Percentiles rank a stretch among this genome's conserved stretches.
Evolutionary conservation across 371 early-diverging fungal species (phyloP).

Genomic region (Mortierella sp.): DNA sequence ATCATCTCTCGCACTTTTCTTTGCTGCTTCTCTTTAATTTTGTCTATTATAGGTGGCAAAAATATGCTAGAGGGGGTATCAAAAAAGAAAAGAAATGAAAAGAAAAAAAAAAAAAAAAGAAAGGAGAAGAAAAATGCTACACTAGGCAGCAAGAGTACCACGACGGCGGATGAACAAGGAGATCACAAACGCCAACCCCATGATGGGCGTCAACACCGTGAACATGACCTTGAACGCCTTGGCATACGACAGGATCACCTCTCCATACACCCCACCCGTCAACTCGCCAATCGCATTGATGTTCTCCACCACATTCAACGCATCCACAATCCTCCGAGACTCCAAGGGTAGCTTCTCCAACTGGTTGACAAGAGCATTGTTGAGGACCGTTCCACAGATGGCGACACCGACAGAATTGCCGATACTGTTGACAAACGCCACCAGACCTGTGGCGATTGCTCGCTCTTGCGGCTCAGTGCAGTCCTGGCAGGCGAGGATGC

Average conservation of each 20-base stretch:
- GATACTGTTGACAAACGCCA: slow-evolving; percentile 55
- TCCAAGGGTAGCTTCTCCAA: slow-evolving; percentile 25
- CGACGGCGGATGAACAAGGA: slow-evolving; percentile 42
- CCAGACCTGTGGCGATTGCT: slow-evolving; percentile 59
- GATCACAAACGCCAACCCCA: slow-evolving; percentile 43
- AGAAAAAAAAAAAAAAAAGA: neutral
- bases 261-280: slow-evolving; percentile 25
- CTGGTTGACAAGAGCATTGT: slow-evolving; percentile 43
- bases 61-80: neutral
- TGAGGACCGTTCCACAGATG: slow-evolving; percentile 54
- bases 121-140: neutral
- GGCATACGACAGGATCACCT: slow-evolving; percentile 52
- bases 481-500: slow-evolving; percentile 51
- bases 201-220: slow-evolving; percentile 51
- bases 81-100: neutral
- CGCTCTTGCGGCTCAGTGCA: slow-evolving; percentile 48
- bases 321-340: slow-evolving; percentile 24
- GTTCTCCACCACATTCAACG: slow-evolving; percentile 43
- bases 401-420: slow-evolving; percentile 60
- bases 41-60: neutral
- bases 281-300: slow-evolving; percentile 30
- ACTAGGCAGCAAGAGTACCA: slow-evolving; percentile 14
- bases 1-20: no score
- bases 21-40: neutral
- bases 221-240: slow-evolving; percentile 51